A percentile compares a stretch with the other conserved stretches of the same genome.
Evolutionary conservation across 139 green algal species (phyloP).

Genomic region (Auxenochlorella pyrenoidosa): DNA sequence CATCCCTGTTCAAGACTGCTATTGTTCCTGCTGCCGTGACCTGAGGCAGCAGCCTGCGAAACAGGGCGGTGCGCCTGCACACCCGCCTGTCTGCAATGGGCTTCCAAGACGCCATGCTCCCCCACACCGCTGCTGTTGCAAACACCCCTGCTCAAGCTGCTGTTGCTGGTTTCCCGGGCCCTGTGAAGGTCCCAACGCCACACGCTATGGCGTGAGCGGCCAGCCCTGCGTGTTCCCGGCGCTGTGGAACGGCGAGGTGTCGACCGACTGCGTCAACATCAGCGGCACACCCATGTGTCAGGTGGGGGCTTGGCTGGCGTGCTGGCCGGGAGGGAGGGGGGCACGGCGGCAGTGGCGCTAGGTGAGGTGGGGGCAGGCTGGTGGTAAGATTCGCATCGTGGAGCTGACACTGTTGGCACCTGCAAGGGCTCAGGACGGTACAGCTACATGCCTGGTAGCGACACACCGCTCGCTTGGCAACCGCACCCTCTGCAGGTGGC

Average conservation of each 20-base stretch:
- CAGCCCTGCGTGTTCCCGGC: constrained; percentile 26
- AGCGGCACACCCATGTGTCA: neutral
- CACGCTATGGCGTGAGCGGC: neutral
- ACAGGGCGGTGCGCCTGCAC: too few species aligned
- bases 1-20: too few species aligned
- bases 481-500: constrained; percentile 11
- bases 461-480: neutral
- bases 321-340: too few species aligned
- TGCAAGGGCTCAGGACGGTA: too few species aligned
- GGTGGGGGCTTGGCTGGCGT: neutral
- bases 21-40: too few species aligned
- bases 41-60: too few species aligned
- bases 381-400: neutral
- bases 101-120: too few species aligned
- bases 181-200: neutral
- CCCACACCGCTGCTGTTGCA: too few species aligned
- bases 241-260: constrained; percentile 22
- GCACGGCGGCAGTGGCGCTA: too few species aligned
- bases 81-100: too few species aligned
- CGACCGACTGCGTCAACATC: constrained; percentile 23
- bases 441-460: neutral
- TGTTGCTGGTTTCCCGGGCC: too few species aligned
- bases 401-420: neutral
- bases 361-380: neutral
- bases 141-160: too few species aligned